Percentiles rank a stretch among this genome's conserved stretches.
These are phyloP conservation scores for Gossypium australe DNA, from an alignment of 345 rosid genomes.

Conservation along the genomic window DNA sequence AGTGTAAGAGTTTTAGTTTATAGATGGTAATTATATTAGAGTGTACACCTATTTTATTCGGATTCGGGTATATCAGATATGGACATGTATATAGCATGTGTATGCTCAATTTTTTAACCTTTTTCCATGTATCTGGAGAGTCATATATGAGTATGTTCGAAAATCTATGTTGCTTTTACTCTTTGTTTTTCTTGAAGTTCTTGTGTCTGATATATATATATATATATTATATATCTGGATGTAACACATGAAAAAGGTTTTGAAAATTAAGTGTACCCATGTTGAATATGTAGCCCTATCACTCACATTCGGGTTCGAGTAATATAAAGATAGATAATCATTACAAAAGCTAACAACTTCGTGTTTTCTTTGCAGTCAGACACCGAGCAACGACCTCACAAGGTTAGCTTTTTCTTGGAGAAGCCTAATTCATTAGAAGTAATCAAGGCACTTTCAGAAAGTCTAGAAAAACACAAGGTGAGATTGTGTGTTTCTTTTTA, in stretches of 20 bases:
- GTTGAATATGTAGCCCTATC: too few relatives aligned
- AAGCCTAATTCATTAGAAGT: conserved; percentile 44
- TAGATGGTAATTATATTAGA: background rate
- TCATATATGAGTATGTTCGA: background rate
- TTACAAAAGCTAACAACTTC: background rate
- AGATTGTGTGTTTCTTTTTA: conserved; percentile 10
- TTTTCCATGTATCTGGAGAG: background rate
- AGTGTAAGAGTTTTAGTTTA: background rate
- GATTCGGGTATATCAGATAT: too few relatives aligned
- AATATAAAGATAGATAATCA: background rate
- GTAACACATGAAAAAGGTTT: background rate
- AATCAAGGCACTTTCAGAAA: conserved; percentile 46
- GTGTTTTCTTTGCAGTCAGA: conserved; percentile 43
- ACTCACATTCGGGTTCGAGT: background rate
- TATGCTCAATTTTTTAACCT: background rate
- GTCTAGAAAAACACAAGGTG: conserved; percentile 63
- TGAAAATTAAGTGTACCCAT: too few relatives aligned
- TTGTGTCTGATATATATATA: background rate
- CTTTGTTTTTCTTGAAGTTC: background rate
- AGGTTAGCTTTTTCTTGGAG: conserved; percentile 72
- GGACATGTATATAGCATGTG: background rate
- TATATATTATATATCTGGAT: background rate
- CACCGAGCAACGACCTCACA: conserved; percentile 67
- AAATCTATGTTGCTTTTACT: background rate
- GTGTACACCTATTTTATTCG: background rate